phyloP scores from a whole-genome alignment of 306 rosid species.

The Rosa chinensis region DNA sequence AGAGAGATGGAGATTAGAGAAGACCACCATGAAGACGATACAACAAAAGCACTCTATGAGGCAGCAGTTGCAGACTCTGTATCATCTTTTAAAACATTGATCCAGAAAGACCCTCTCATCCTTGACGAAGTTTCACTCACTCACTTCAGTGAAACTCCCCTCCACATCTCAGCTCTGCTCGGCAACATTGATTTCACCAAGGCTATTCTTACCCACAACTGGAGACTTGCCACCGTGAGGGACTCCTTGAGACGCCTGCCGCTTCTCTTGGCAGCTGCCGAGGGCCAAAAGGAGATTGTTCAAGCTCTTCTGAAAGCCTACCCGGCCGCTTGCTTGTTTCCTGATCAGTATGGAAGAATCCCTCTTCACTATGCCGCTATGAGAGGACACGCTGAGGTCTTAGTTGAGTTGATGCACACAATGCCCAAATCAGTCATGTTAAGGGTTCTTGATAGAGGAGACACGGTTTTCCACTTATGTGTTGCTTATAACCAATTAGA shows the following conservation, averaged over 20 bases:
- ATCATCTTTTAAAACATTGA: neutral
- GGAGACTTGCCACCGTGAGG: neutral
- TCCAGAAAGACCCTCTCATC: neutral
- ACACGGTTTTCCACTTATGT: constrained; percentile 1
- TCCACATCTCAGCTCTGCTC: neutral
- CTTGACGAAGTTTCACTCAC: neutral
- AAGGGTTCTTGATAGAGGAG: neutral
- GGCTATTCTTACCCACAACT: neutral
- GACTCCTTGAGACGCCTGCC: neutral
- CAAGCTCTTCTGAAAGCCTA: neutral
- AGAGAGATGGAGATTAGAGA: neutral
- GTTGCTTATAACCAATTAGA: neutral
- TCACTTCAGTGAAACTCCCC: neutral
- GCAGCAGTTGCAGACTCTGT: neutral
- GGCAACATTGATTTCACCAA: neutral
- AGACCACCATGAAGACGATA: neutral
- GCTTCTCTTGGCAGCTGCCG: neutral
- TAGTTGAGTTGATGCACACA: neutral
- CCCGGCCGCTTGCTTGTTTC: neutral
- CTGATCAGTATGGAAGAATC: neutral
- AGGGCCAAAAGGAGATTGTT: neutral
- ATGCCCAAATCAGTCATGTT: neutral
- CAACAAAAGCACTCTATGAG: neutral
- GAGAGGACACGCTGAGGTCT: constrained; percentile 9
- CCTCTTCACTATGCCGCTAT: constrained; percentile 24